These are phyloP conservation scores for Hyaloscypha finlandica DNA, from an alignment of 495 filamentous ascomycete species.

Conservation along the genomic window DNA sequence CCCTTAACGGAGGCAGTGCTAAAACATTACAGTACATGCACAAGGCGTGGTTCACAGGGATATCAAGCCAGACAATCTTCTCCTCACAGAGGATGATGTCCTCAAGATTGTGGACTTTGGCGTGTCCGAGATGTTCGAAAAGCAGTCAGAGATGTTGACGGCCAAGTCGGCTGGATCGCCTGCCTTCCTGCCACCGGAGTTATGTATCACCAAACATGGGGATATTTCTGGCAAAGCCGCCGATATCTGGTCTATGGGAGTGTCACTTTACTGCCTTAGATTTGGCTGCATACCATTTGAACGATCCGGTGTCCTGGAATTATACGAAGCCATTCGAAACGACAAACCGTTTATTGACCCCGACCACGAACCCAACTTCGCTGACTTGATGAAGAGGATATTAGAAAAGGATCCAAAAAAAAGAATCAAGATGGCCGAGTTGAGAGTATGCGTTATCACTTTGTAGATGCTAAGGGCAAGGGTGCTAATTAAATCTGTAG, in stretches of 20 bases:
- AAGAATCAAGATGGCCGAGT: conserved; percentile 76
- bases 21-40: conserved; percentile 62
- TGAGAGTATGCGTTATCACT: conserved; percentile 62
- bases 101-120: conserved; percentile 98
- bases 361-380: conserved; percentile 60
- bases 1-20: conserved; percentile 12
- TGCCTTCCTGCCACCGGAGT: conserved; percentile 90
- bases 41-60: conserved; percentile 96
- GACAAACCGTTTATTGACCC: conserved; percentile 54
- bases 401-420: conserved; percentile 77
- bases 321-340: conserved; percentile 84
- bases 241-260: conserved; percentile 98
- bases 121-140: conserved; percentile 97
- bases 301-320: conserved; percentile 71
- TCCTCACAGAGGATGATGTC: conserved; percentile 86
- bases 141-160: conserved; percentile 84
- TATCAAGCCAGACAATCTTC: conserved; percentile 96
- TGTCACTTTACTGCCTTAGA: conserved; percentile 88
- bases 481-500: conserved; percentile 45
- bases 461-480: not conserved
- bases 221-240: conserved; percentile 86
- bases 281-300: conserved; percentile 90
- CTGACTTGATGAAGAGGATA: conserved; percentile 66
- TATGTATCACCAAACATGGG: conserved; percentile 87
- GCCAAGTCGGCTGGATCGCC: conserved; percentile 94